A percentile compares a stretch with the other conserved stretches of the same genome.
phyloP scores from a whole-genome alignment of 768 basidiomycete genomes.

The Boletus sp. region DNA sequence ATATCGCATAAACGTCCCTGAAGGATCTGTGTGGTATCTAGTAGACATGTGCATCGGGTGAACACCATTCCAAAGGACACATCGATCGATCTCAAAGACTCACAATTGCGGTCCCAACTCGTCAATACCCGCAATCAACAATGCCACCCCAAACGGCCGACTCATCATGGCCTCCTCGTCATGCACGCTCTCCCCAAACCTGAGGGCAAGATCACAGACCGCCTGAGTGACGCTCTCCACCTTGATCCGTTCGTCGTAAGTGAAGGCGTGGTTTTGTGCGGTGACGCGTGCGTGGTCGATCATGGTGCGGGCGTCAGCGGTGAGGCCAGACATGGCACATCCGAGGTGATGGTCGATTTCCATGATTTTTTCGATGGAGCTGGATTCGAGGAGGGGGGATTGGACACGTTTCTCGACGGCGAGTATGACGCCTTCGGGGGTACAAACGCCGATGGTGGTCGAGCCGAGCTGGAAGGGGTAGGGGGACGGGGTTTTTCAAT shows the following conservation, averaged over 20 bases:
- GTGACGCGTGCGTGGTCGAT: constrained; percentile 99
- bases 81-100: constrained; percentile 28
- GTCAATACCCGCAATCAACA: constrained; percentile 96
- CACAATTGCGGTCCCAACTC: constrained; percentile 95
- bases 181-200: constrained; percentile 98
- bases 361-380: constrained; percentile 99
- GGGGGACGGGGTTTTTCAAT: neutral
- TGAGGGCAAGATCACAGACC: constrained; percentile 92
- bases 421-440: constrained; percentile 85
- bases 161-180: constrained; percentile 99
- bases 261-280: constrained; percentile 91
- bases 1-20: constrained; percentile 94
- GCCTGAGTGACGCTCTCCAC: constrained; percentile 98
- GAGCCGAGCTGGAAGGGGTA: constrained; percentile 77
- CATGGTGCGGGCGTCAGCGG: constrained; percentile 98
- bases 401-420: constrained; percentile 99
- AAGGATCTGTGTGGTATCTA: constrained; percentile 98
- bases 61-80: neutral
- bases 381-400: constrained; percentile 91
- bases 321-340: constrained; percentile 96
- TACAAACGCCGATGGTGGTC: constrained; percentile 94
- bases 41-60: neutral
- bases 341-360: constrained; percentile 97
- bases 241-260: constrained; percentile 94
- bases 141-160: constrained; percentile 95